Conservation (phyloP, 129 eudicot species). For the Centella asiatica region DNA sequence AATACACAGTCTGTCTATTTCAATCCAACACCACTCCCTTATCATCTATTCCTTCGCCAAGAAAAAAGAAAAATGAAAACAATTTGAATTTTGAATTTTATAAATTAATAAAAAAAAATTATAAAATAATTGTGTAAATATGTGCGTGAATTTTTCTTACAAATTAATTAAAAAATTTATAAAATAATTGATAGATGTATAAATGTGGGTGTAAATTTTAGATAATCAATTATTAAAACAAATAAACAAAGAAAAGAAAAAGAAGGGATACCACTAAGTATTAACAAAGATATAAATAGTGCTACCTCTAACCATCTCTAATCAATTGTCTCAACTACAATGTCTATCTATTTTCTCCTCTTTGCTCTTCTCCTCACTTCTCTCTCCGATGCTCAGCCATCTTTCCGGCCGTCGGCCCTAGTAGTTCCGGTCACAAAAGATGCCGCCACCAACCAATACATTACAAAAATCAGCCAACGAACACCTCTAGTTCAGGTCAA, state of each 20-base stretch:
- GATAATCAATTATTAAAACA: too few relatives aligned
- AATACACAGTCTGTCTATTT: too few relatives aligned
- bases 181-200: too few relatives aligned
- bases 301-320: background rate
- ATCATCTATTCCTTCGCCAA: too few relatives aligned
- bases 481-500: constrained; percentile 38
- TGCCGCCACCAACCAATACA: constrained; percentile 50
- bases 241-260: too few relatives aligned
- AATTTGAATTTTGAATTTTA: too few relatives aligned
- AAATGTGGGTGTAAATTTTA: constrained; percentile 2
- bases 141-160: too few relatives aligned
- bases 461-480: constrained; percentile 37
- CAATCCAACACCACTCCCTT: too few relatives aligned
- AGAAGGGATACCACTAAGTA: background rate
- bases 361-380: constrained; percentile 17
- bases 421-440: constrained; percentile 60
- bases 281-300: background rate
- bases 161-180: too few relatives aligned
- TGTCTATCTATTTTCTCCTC: constrained; percentile 14
- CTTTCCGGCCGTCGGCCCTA: constrained; percentile 51
- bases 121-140: too few relatives aligned
- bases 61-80: too few relatives aligned
- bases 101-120: too few relatives aligned
- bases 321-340: background rate
- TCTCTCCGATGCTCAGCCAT: constrained; percentile 30